phyloP scores from a whole-genome alignment of 2,329 filamentous ascomycete species.

The Colletotrichum liriopes region DNA sequence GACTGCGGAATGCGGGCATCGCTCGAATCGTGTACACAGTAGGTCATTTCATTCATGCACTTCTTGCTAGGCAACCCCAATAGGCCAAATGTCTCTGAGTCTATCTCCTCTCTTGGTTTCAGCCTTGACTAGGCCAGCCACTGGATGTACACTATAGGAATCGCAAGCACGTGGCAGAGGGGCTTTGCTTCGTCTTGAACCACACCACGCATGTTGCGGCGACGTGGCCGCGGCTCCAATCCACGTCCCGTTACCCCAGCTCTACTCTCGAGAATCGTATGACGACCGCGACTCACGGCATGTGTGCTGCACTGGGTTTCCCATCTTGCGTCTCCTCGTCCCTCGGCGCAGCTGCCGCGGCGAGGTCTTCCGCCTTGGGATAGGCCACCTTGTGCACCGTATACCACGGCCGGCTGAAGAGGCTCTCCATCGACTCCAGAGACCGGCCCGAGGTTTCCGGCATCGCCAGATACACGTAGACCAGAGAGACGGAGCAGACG shows the following conservation, averaged over 20 bases:
- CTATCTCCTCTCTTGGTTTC: not conserved
- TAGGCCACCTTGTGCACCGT: slow-evolving; percentile 50
- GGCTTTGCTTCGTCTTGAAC: not conserved
- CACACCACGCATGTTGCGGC: not conserved
- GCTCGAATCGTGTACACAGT: not conserved
- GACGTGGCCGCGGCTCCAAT: not conserved
- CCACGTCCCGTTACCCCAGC: not conserved
- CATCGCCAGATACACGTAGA: slow-evolving; percentile 53
- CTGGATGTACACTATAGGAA: not conserved
- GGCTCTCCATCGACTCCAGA: slow-evolving; percentile 50
- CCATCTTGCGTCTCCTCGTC: not conserved
- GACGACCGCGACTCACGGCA: not conserved
- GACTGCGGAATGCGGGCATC: not conserved
- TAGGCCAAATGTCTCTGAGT: not conserved
- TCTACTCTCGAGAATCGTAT: too few relatives aligned
- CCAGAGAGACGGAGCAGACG: slow-evolving; percentile 30
- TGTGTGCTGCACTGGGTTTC: not conserved
- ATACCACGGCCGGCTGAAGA: slow-evolving; percentile 51
- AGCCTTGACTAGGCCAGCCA: not conserved
- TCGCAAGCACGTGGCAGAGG: not conserved
- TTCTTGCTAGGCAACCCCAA: not conserved
- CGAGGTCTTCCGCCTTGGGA: slow-evolving; percentile 47
- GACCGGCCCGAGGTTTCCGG: slow-evolving; percentile 51
- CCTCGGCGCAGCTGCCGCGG: not conserved
- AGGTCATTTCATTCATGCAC: not conserved